These are phyloP conservation scores for Canavalia ensiformis DNA, from an alignment of 306 rosid species.

Conservation along the genomic window DNA sequence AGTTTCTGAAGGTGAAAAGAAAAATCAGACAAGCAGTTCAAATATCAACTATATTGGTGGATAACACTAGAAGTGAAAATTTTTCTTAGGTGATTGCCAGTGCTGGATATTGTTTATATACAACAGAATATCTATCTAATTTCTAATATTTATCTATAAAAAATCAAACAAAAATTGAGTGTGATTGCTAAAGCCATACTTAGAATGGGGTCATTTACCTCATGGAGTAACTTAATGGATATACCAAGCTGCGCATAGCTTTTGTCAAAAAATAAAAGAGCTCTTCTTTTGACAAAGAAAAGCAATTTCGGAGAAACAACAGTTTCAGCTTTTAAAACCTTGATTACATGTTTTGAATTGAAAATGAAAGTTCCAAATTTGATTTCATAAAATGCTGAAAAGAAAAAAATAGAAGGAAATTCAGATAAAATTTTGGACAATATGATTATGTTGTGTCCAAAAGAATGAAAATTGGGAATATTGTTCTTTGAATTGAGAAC, in stretches of 20 bases:
- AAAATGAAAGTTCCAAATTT: neutral
- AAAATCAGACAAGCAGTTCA: neutral
- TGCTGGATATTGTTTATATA: conserved; percentile 1
- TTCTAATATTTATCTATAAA: neutral
- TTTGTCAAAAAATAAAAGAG: neutral
- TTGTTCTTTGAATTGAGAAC: neutral
- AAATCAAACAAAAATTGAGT: too few relatives aligned
- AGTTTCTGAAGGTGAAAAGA: neutral
- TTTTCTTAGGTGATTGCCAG: neutral
- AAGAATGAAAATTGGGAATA: neutral
- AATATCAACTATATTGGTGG: neutral
- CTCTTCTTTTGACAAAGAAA: neutral
- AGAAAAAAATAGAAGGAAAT: neutral
- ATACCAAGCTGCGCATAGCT: neutral
- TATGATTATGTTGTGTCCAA: neutral
- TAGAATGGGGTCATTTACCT: too few relatives aligned
- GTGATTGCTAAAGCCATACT: too few relatives aligned
- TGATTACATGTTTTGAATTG: neutral
- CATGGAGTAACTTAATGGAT: too few relatives aligned
- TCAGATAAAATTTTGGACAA: neutral
- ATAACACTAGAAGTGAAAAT: neutral
- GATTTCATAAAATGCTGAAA: neutral
- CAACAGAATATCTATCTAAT: neutral
- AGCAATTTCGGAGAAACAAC: neutral
- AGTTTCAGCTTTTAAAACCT: neutral